These are phyloP conservation scores for Sporopachydermia quercuum DNA, from an alignment of 805 yeast genomes.

Conservation along the genomic window DNA sequence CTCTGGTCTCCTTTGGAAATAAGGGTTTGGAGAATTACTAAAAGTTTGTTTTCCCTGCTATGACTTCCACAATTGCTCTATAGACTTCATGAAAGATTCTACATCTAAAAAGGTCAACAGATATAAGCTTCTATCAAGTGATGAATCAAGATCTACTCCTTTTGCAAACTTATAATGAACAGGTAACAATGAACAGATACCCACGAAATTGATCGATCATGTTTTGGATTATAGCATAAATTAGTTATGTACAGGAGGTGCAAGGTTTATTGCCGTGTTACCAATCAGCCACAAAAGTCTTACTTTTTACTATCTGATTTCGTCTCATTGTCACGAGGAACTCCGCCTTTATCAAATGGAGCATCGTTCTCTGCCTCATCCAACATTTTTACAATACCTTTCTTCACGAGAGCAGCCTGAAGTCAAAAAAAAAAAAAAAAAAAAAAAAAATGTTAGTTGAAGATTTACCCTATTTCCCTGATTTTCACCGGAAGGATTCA, in stretches of 20 bases:
- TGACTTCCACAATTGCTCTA: neutral
- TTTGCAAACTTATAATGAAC: conserved; percentile 1
- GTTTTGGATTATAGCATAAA: conserved; percentile 1
- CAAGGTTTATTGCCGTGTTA: neutral
- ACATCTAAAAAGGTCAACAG: conserved; percentile 1
- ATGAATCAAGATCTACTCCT: neutral
- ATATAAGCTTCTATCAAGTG: conserved; percentile 1
- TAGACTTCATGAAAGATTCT: conserved; percentile 1
- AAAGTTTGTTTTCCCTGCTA: conserved; percentile 1
- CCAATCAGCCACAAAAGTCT: conserved; percentile 1
- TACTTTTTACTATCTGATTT: conserved; percentile 1
- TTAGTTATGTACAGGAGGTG: conserved; percentile 1
- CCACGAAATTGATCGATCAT: conserved; percentile 1
- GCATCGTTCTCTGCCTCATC: conserved; percentile 86
- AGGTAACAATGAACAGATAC: neutral
- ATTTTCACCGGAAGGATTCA: conserved; percentile 2
- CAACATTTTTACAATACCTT: conserved; percentile 68
- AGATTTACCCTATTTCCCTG: conserved; percentile 1
- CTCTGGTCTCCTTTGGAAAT: conserved; percentile 1
- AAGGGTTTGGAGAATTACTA: neutral
- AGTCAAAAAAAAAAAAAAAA: conserved; percentile 2
- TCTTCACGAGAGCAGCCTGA: conserved; percentile 41
- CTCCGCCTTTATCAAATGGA: conserved; percentile 65
- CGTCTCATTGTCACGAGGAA: conserved; percentile 1
- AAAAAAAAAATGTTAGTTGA: neutral